A percentile compares a stretch with the other conserved stretches of the same genome.
Evolutionary conservation across 257 asterid species (phyloP).

Genomic region (Fraxinus quadrangulata): DNA sequence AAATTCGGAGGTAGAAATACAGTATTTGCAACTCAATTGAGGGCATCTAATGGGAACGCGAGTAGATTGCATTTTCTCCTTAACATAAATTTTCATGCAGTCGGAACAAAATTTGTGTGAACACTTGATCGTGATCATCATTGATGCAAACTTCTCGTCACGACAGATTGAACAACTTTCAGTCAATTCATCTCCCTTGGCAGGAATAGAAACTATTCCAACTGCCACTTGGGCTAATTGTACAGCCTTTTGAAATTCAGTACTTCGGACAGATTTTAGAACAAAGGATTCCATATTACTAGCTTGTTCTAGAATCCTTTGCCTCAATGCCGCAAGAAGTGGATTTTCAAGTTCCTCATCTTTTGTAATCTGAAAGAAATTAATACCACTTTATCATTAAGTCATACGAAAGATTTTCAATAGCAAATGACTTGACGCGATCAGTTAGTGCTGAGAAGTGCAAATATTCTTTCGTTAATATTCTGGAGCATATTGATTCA

Average conservation of each 20-base stretch:
- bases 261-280: constrained; percentile 48
- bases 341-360: constrained; percentile 63
- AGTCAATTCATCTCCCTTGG: constrained; percentile 37
- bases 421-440: neutral
- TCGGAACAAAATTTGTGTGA: constrained; percentile 88
- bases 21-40: constrained; percentile 67
- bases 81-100: constrained; percentile 83
- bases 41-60: constrained; percentile 84
- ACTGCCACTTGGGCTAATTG: constrained; percentile 81
- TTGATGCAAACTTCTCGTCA: constrained; percentile 68
- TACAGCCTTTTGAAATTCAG: constrained; percentile 47
- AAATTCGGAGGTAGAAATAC: constrained; percentile 63
- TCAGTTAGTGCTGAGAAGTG: neutral
- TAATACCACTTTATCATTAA: constrained; percentile 12
- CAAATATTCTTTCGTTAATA: neutral
- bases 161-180: constrained; percentile 83
- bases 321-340: constrained; percentile 66
- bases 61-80: constrained; percentile 58
- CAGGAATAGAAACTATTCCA: constrained; percentile 65
- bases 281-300: constrained; percentile 54
- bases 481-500: neutral
- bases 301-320: constrained; percentile 70
- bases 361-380: constrained; percentile 51
- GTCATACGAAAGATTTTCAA: neutral
- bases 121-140: constrained; percentile 74